Evolutionary conservation across 495 filamentous ascomycete species (phyloP).

Genomic region (Aspergillus sparsus): DNA sequence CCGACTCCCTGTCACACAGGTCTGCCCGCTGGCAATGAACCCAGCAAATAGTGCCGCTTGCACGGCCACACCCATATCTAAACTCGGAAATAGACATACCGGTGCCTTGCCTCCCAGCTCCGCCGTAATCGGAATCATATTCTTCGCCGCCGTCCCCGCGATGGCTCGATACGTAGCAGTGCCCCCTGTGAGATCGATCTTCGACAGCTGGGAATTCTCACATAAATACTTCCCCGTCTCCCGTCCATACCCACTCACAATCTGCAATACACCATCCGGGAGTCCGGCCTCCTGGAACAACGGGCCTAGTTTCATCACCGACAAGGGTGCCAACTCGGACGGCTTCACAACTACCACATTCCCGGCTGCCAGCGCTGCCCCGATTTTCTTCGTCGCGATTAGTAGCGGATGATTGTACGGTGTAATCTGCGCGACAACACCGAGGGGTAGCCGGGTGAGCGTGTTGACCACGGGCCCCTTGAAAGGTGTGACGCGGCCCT

Average conservation of each 20-base stretch:
- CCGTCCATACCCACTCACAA: conserved; percentile 56
- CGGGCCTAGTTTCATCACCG: conserved; percentile 51
- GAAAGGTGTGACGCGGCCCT: conserved; percentile 61
- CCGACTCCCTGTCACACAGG: conserved; percentile 61
- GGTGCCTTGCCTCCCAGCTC: conserved; percentile 65
- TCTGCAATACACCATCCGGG: conserved; percentile 57
- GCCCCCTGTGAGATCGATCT: conserved; percentile 65
- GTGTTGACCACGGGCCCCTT: conserved; percentile 63
- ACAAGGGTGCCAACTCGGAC: conserved; percentile 61
- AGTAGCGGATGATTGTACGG: conserved; percentile 67
- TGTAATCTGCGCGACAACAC: conserved; percentile 64
- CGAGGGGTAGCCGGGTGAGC: conserved; percentile 58
- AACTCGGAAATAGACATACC: conserved; percentile 53
- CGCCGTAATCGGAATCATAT: conserved; percentile 57
- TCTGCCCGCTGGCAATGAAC: conserved; percentile 62
- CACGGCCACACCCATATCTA: conserved; percentile 53
- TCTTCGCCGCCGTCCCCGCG: conserved; percentile 49
- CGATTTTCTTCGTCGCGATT: conserved; percentile 65
- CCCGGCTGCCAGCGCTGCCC: conserved; percentile 60
- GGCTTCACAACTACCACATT: conserved; percentile 65
- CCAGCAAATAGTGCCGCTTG: conserved; percentile 61
- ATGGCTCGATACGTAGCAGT: conserved; percentile 48
- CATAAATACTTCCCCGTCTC: conserved; percentile 57
- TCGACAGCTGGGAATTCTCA: conserved; percentile 51
- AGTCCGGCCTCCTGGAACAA: conserved; percentile 56